These are phyloP conservation scores for Fusarium proliferatum DNA, from an alignment of 2,329 filamentous ascomycete species.

Conservation along the genomic window DNA sequence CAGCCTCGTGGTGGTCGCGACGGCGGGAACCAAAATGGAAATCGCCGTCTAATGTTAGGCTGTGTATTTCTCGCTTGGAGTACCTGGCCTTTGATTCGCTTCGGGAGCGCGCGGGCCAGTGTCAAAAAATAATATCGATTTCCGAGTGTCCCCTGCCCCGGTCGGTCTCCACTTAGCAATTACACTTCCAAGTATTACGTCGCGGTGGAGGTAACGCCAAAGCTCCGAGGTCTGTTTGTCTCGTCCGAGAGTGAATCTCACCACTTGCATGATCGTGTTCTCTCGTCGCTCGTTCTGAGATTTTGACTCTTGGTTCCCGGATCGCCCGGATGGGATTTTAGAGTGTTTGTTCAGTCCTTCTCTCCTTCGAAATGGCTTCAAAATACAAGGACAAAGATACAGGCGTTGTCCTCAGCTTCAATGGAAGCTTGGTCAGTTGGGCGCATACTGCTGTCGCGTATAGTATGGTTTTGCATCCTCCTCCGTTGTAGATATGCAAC, in stretches of 20 bases:
- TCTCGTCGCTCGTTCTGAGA: slow-evolving; percentile 31
- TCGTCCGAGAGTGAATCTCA: slow-evolving; percentile 41
- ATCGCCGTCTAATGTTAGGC: slow-evolving; percentile 3
- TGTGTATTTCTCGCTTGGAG: not conserved
- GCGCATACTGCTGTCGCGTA: slow-evolving; percentile 87
- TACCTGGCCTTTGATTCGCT: slow-evolving; percentile 15
- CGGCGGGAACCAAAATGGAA: not conserved
- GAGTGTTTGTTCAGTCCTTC: slow-evolving; percentile 34
- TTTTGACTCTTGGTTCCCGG: slow-evolving; percentile 40
- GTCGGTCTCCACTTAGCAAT: slow-evolving; percentile 37
- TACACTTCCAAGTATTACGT: slow-evolving; percentile 37
- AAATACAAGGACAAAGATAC: slow-evolving; percentile 74
- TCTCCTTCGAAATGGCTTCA: slow-evolving; percentile 48
- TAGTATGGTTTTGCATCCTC: slow-evolving; percentile 60
- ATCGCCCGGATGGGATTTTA: slow-evolving; percentile 48
- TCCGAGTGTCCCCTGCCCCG: slow-evolving; percentile 21
- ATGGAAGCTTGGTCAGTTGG: slow-evolving; percentile 91
- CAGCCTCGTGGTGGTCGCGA: slow-evolving; percentile 25
- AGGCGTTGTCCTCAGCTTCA: slow-evolving; percentile 73
- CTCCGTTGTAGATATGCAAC: not conserved
- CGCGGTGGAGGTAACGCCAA: slow-evolving; percentile 41
- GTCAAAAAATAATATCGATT: slow-evolving; percentile 33
- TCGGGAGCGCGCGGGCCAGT: slow-evolving; percentile 37
- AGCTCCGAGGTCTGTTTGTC: slow-evolving; percentile 43
- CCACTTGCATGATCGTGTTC: slow-evolving; percentile 36